Evolutionary conservation across 495 filamentous ascomycete genomes (phyloP).

Genomic region (Aspergillus affinis): DNA sequence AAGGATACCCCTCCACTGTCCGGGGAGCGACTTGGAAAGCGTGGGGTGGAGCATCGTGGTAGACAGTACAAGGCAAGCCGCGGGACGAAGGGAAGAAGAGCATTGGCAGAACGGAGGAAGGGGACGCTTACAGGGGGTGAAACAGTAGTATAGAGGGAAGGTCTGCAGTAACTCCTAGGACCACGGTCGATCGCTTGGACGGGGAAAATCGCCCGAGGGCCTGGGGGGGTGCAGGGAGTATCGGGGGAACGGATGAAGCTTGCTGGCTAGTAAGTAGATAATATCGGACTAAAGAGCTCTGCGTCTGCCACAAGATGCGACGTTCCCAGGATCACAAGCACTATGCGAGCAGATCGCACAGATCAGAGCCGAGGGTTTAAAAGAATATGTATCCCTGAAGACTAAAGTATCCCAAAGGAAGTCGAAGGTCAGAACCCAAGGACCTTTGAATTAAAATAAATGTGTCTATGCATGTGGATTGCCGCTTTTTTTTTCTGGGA

Average conservation of each 20-base stretch:
- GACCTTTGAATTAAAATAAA: neutral
- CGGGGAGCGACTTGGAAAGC: constrained; percentile 11
- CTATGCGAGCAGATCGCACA: neutral
- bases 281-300: constrained; percentile 16
- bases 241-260: constrained; percentile 44
- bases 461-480: neutral
- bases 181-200: constrained; percentile 17
- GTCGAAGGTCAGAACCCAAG: neutral
- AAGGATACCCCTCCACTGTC: constrained; percentile 9
- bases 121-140: constrained; percentile 23
- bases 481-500: neutral
- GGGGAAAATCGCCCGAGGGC: constrained; percentile 20
- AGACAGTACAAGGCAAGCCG: constrained; percentile 1
- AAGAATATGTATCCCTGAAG: neutral
- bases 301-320: constrained; percentile 17
- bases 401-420: neutral
- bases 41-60: constrained; percentile 12
- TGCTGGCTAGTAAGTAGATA: constrained; percentile 13
- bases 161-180: constrained; percentile 1
- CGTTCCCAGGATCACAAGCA: neutral
- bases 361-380: neutral
- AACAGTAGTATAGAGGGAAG: constrained; percentile 8
- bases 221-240: constrained; percentile 14
- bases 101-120: constrained; percentile 21
- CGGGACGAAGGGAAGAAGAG: constrained; percentile 21